These are phyloP conservation scores for Xanthoconium separans DNA, from an alignment of 1,284 basidiomycete species.

Conservation along the genomic window DNA sequence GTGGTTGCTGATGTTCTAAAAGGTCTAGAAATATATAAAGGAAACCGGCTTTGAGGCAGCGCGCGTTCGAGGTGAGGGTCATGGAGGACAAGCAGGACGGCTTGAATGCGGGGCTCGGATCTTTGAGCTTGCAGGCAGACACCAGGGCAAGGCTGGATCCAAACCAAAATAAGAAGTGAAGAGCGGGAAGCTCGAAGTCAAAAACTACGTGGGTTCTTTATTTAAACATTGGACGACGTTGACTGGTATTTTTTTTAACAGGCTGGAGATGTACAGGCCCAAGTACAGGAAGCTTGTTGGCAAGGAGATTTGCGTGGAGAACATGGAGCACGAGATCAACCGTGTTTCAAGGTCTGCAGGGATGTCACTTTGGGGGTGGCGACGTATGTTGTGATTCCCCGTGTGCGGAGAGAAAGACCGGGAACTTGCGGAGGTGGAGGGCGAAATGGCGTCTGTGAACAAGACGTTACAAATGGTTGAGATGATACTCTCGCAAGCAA, in stretches of 20 bases:
- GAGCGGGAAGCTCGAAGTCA: slow-evolving; percentile 63
- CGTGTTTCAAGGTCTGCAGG: slow-evolving; percentile 49
- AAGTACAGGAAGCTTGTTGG: slow-evolving; percentile 69
- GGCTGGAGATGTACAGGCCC: slow-evolving; percentile 58
- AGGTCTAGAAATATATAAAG: slow-evolving; percentile 57
- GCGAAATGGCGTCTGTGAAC: no score
- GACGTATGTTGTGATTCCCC: background rate
- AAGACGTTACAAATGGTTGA: slow-evolving; percentile 62
- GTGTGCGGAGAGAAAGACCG: slow-evolving; percentile 63
- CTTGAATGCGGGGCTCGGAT: slow-evolving; percentile 71
- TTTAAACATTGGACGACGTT: background rate
- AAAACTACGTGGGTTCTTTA: slow-evolving; percentile 47
- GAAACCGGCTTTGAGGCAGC: slow-evolving; percentile 71
- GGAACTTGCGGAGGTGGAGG: no score
- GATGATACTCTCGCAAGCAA: slow-evolving; percentile 58
- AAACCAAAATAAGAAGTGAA: slow-evolving; percentile 69
- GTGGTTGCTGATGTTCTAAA: slow-evolving; percentile 28
- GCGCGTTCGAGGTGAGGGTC: slow-evolving; percentile 50
- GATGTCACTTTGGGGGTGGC: background rate
- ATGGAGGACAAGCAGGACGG: slow-evolving; percentile 75
- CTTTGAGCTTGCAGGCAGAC: slow-evolving; percentile 80
- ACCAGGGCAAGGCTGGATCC: slow-evolving; percentile 79
- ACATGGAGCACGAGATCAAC: slow-evolving; percentile 73
- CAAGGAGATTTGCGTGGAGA: slow-evolving; percentile 54
- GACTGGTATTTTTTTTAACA: slow-evolving; percentile 30